Percentiles rank a stretch among this genome's conserved stretches.
phyloP scores from a whole-genome alignment of 78 protist genomes.

The Dictyostelium purpureum region DNA sequence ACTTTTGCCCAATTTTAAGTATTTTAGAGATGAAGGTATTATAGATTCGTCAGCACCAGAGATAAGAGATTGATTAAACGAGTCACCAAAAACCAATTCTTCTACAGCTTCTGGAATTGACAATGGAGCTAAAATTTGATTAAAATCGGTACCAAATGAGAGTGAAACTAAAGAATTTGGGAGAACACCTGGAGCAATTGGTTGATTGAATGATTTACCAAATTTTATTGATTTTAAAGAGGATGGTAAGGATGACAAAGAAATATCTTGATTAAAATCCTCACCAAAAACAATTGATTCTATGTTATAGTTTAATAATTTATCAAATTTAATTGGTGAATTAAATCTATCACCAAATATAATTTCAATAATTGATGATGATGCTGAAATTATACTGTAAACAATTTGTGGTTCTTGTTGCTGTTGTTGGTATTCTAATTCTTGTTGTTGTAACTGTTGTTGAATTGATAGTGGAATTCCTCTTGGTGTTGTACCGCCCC shows the following conservation, averaged over 20 bases:
- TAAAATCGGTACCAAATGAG: not conserved
- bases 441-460: no score
- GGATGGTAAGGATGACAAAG: not conserved
- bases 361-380: not conserved
- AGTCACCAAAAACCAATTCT: no score
- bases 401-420: no score
- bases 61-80: no score
- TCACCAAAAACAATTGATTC: constrained; percentile 12
- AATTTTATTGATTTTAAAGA: not conserved
- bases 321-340: not conserved
- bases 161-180: not conserved
- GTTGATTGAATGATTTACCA: not conserved
- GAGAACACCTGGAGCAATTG: not conserved
- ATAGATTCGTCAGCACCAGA: no score
- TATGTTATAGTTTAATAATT: not conserved
- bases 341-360: not conserved
- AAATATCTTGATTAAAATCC: not conserved
- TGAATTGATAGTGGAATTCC: no score
- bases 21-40: not conserved
- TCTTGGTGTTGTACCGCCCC: no score
- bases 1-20: no score
- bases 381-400: no score
- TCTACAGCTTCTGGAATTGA: not conserved
- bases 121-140: not conserved
- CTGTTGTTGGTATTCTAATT: no score